Base-by-base conservation (phyloP, 306 rosid species). In the Coriaria nepalensis region DNA sequence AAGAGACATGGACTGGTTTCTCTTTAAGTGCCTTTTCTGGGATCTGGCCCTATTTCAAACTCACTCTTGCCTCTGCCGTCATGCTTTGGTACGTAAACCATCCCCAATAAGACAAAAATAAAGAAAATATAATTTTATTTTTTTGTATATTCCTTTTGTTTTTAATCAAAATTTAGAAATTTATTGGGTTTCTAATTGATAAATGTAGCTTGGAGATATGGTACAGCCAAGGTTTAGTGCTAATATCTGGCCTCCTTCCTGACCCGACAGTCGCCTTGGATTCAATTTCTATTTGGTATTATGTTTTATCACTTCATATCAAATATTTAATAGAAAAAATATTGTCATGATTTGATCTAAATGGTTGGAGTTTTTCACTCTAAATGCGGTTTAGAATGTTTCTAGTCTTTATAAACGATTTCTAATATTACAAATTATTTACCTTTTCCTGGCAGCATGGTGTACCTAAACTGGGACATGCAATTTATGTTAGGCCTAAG, bases 1-100 rank as follows among this genome's bases (percentile, higher is more conserved):
- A 55, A 49, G 73, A 81, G 60, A 85, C 87, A 36, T 85, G 95
- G 95, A 68, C 78, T 4, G 95, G 95, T 55, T 81, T 85, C 72
- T 57, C 69, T 13, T 0, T 46, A 11, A 68, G 55, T 46, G 84
- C 93, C 20, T 78, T 85, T 49, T 37, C 0, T 6, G 84, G 87
- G 46, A 62, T 85, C 14, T 81, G 93, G 95, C 93, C 87, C 50
- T 81, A 78, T 55, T 75, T 75, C 52, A 85, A 78, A 74, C 56
- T 85, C 10, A 81, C 95, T 38, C 8, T 73, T 38, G 64, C 81
- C 53, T 78, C 93, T 63, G 87, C 87, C 50, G 57, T 76, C 4
- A 78, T 78, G 93, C 58, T 79, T 9, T 71, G 87, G 83, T 81
- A 54, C 10, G 73, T 52, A 6, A 47, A 7, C 10, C n/a, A n/a